Base-by-base conservation (phyloP, 108 stramenopile genomes). In the Epithemia pelagica region DNA sequence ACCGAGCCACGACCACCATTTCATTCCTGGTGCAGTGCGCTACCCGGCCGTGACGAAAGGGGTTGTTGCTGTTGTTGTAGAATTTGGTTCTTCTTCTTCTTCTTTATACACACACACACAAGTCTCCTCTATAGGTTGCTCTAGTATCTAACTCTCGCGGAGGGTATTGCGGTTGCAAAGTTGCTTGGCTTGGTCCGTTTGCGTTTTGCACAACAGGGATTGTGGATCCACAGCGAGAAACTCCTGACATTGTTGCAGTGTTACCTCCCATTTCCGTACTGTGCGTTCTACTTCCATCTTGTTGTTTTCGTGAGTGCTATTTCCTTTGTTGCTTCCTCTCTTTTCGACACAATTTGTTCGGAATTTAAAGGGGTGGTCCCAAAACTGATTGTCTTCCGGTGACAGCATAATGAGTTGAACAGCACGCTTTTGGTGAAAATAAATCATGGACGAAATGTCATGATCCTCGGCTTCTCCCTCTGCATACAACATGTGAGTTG, bases 341-440 rank as follows among this genome's bases (percentile, higher is more conserved):
- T 46, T 46, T 5, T 53, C 55, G 61, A 33, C 76, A 67, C 10
- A 5, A 15, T 5, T 46, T 5, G 15, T 46, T 5, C 37, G 37
- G 37, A 46, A 46, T 57, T 81, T 81, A 33, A 81, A 75, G 23
- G 80, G 80, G 58, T 81, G 80, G 61, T 81, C 80, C 80, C 80
- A 81, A 68, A 81, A 81, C 19, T 75, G 72, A 59, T 81, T 73
- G 20, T 64, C 56, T 23, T 26, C 15, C 56, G 56, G 56, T 27
- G 25, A 58, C 7, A 26, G 56, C 28, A 71, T 70, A 1, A 62
- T 65, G 56, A 81, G 67, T 18, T 70, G 59, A n/a, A 79, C 59
- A 2, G 74, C 70, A 3, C 70, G 72, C 19, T 53, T 1, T 15
- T 59, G 75, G 37, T 53, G 56, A 23, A 74, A 72, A 67, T 68